These are phyloP conservation scores for Benincasa hispida DNA, from an alignment of 306 rosid genomes.

Conservation along the genomic window DNA sequence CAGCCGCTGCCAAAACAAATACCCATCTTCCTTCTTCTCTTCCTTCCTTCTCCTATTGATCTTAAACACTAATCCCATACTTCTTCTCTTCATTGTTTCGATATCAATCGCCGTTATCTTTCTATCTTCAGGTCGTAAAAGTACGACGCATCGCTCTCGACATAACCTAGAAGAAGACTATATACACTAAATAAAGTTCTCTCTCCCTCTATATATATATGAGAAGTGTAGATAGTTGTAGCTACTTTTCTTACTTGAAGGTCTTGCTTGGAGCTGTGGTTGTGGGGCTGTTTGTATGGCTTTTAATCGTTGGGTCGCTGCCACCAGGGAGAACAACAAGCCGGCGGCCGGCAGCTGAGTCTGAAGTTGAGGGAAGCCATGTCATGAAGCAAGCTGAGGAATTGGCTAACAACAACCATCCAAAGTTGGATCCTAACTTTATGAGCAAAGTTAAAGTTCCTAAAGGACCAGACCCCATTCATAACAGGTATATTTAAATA, in stretches of 20 bases:
- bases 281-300: neutral
- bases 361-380: neutral
- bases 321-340: neutral
- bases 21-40: neutral
- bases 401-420: constrained; percentile 5
- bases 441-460: constrained; percentile 90
- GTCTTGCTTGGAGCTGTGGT: neutral
- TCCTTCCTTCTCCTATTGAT: too few relatives aligned
- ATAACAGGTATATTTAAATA: constrained; percentile 36
- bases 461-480: constrained; percentile 92
- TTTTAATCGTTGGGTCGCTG: neutral
- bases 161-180: neutral
- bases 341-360: neutral
- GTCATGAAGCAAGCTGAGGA: neutral
- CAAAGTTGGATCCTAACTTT: constrained; percentile 44
- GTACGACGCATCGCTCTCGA: neutral
- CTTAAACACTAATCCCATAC: neutral
- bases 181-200: too few relatives aligned
- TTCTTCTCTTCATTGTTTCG: neutral
- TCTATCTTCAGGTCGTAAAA: neutral
- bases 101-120: neutral
- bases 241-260: neutral
- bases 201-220: neutral
- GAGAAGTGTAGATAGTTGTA: neutral
- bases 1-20: neutral